Conservation (phyloP, 2,329 filamentous ascomycete species). For the Colletotrichum salicis region DNA sequence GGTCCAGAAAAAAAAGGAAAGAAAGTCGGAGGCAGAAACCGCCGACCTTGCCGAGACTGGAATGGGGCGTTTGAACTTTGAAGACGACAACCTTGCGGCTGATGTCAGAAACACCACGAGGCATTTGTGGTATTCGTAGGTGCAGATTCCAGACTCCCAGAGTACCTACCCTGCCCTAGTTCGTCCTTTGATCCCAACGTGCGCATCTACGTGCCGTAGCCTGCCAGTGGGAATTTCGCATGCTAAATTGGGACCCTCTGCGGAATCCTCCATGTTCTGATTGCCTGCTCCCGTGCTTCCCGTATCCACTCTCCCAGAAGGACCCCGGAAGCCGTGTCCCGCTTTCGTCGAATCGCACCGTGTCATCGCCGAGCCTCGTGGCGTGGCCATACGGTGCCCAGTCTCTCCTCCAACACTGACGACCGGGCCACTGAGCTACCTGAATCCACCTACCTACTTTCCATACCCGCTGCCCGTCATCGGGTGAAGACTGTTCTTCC, state of each 20-base stretch:
- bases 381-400: conserved; percentile 29
- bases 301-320: conserved; percentile 24
- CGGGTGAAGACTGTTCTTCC: not conserved
- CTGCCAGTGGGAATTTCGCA: conserved; percentile 14
- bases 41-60: conserved; percentile 18
- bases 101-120: conserved; percentile 19
- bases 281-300: conserved; percentile 25
- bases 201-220: too few relatives aligned
- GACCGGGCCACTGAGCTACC: not conserved
- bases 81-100: conserved; percentile 22
- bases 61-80: not conserved
- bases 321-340: conserved; percentile 17
- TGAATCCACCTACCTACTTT: not conserved
- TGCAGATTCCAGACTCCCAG: too few relatives aligned
- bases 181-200: conserved; percentile 3
- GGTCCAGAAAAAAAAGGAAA: not conserved
- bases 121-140: too few relatives aligned
- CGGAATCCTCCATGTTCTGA: conserved; percentile 29
- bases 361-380: conserved; percentile 18
- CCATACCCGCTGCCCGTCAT: conserved; percentile 17
- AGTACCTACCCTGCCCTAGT: conserved; percentile 5
- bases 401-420: not conserved
- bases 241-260: conserved; percentile 26
- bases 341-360: conserved; percentile 1
- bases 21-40: conserved; percentile 16